A percentile compares a stretch with the other conserved stretches of the same genome.
phyloP scores from a whole-genome alignment of 2,329 filamentous ascomycete genomes.

The Phyllosticta citrichinensis region DNA sequence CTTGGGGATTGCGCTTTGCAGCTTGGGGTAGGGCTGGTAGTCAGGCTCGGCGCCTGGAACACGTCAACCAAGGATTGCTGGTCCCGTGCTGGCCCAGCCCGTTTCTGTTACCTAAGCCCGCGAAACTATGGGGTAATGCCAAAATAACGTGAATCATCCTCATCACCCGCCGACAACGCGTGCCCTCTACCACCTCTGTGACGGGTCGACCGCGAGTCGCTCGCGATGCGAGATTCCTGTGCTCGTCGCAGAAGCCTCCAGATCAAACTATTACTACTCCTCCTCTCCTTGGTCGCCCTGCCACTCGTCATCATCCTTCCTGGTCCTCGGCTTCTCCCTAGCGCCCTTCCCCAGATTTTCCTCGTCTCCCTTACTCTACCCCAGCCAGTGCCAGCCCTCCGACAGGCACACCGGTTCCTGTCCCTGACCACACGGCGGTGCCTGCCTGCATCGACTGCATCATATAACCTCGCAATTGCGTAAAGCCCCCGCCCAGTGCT shows the following conservation, averaged over 20 bases:
- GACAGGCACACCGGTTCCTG: background rate
- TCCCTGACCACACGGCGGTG: background rate
- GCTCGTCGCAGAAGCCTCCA: background rate
- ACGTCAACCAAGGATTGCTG: background rate
- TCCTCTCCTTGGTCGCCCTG: background rate
- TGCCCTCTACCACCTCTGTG: background rate
- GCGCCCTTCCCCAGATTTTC: background rate
- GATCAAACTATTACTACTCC: background rate
- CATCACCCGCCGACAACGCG: background rate
- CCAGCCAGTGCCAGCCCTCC: background rate
- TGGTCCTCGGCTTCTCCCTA: background rate
- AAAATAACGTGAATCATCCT: background rate
- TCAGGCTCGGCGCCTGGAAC: background rate
- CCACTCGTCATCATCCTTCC: background rate
- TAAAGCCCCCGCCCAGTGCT: background rate
- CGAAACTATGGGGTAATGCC: background rate
- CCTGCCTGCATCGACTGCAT: background rate
- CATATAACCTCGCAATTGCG: background rate
- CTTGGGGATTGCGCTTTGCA: conserved; percentile 11
- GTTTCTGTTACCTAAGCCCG: background rate
- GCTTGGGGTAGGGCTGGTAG: conserved; percentile 7
- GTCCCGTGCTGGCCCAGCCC: background rate
- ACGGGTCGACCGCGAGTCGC: background rate
- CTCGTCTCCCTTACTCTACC: background rate
- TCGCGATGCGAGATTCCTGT: background rate